Evolutionary conservation across 345 rosid species (phyloP), one percentile per base, ranked within the genome.

Genomic region (Populus alba): DNA sequence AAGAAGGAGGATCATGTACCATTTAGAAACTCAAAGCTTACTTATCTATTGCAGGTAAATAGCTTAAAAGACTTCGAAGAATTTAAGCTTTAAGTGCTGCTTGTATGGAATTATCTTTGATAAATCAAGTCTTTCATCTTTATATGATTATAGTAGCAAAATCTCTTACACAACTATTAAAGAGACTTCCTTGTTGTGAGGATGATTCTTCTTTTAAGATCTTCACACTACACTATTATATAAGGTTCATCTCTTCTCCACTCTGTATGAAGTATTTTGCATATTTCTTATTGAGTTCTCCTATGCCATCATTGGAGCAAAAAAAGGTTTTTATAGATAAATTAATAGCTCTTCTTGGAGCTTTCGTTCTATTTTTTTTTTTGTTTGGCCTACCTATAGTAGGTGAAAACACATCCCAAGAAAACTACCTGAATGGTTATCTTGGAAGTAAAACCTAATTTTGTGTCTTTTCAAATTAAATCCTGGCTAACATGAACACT

Each of bases 31-130:
- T 96, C 99, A 11, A 96, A 96, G 86, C 93, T 96, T 49, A 96
- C 98, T 18, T 94, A 96, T 81, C 99, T 96, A 81, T 97, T 96
- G 79, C 99, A 96, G 99, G 98, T 96, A 87, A 82, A 67, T 71
- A 4, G 20, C 45, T 61, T 65, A 38, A 1, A 7, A 53, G 8
- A 9, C 35, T 10, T 29, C 23, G n/a, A 17, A 15, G 25, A 43
- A 55, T 23, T 66, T 22, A 33, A 17, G 6, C 29, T 47, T 57
- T 41, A 6, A 0, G 8, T 27, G 25, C 17, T 2, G 13, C 22
- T 66, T 53, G 13, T 16, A 59, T n/a, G 39, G 25, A 7, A 23
- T 78, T 66, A 43, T 47, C 31, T 25, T 68, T 13, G 17, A 18
- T 62, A 18, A 43, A 49, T 41, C 3, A 70, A 5, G 43, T 20